Conservation (phyloP, 306 rosid genomes). For the Rubus idaeus region DNA sequence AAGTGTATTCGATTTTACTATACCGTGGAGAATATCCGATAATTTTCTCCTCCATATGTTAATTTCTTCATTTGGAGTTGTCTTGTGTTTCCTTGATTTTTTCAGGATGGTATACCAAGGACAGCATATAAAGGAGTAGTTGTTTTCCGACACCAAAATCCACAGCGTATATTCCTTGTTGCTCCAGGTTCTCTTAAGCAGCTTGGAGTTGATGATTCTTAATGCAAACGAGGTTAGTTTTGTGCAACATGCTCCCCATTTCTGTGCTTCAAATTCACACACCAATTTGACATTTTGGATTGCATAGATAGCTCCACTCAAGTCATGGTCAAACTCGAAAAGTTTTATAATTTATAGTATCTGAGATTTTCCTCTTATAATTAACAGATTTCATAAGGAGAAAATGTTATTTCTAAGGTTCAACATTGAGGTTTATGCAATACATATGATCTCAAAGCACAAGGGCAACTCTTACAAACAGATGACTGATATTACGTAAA, state of each 20-base stretch:
- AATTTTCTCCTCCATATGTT: not conserved
- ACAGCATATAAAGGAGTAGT: slow-evolving; percentile 91
- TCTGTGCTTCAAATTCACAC: not conserved
- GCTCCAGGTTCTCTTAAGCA: slow-evolving; percentile 69
- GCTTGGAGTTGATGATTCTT: slow-evolving; percentile 58
- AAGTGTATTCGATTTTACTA: not conserved
- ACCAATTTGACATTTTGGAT: not conserved
- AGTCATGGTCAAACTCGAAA: not conserved
- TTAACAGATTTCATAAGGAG: slow-evolving; percentile 9
- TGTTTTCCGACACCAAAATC: slow-evolving; percentile 68
- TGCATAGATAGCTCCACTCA: not conserved
- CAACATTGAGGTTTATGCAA: not conserved
- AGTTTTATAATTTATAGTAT: not conserved
- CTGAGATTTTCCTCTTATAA: slow-evolving; percentile 8
- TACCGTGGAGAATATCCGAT: not conserved
- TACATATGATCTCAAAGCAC: not conserved
- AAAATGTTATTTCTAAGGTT: not conserved
- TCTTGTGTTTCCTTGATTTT: slow-evolving; percentile 26
- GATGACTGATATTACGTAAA: not conserved
- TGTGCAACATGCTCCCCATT: not conserved
- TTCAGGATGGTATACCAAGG: slow-evolving; percentile 94
- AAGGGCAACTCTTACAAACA: not conserved
- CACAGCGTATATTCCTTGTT: slow-evolving; percentile 67
- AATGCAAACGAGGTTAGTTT: slow-evolving; percentile 37
- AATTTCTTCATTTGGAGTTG: slow-evolving; percentile 11